Percentiles rank a stretch among this genome's conserved stretches.
phyloP scores from a whole-genome alignment of 2,329 filamentous ascomycete species.

The Colletotrichum orbiculare region DNA sequence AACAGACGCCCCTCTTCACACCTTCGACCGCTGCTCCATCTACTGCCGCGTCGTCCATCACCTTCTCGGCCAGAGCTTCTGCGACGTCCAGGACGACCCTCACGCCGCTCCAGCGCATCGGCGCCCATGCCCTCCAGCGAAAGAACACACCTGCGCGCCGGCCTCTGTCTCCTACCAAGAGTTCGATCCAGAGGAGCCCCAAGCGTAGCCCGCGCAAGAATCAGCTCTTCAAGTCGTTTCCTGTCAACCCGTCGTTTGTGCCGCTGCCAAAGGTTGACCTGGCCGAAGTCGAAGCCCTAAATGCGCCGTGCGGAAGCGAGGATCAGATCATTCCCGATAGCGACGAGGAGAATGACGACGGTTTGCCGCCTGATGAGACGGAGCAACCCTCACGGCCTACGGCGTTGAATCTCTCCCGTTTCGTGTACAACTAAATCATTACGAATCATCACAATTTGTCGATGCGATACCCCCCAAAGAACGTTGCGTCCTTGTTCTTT shows the following conservation, averaged over 20 bases:
- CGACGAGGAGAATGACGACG: constrained; percentile 57
- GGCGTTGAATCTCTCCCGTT: constrained; percentile 59
- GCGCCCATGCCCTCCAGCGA: constrained; percentile 56
- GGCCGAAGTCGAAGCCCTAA: constrained; percentile 63
- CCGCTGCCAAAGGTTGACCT: constrained; percentile 66
- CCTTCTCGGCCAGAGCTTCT: constrained; percentile 48
- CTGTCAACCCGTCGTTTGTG: constrained; percentile 65
- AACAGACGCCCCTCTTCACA: constrained; percentile 43
- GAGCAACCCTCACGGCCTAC: constrained; percentile 44
- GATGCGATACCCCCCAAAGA: constrained; percentile 18
- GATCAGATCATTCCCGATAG: constrained; percentile 67
- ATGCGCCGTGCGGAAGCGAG: constrained; percentile 62
- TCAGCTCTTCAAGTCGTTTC: constrained; percentile 44
- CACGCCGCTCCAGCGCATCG: constrained; percentile 66
- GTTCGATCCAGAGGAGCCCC: constrained; percentile 35
- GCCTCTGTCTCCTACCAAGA: constrained; percentile 33
- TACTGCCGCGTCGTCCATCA: constrained; percentile 55
- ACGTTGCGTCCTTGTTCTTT: constrained; percentile 26
- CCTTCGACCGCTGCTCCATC: constrained; percentile 46
- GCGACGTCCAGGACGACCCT: constrained; percentile 53
- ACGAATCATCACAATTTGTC: constrained; percentile 11
- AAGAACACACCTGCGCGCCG: constrained; percentile 42
- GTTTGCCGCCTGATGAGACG: constrained; percentile 41
- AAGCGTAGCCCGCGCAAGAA: constrained; percentile 40
- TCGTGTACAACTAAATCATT: constrained; percentile 50